Base-by-base conservation (phyloP, 2,329 filamentous ascomycete genomes). In the Bretziella fagacearum region DNA sequence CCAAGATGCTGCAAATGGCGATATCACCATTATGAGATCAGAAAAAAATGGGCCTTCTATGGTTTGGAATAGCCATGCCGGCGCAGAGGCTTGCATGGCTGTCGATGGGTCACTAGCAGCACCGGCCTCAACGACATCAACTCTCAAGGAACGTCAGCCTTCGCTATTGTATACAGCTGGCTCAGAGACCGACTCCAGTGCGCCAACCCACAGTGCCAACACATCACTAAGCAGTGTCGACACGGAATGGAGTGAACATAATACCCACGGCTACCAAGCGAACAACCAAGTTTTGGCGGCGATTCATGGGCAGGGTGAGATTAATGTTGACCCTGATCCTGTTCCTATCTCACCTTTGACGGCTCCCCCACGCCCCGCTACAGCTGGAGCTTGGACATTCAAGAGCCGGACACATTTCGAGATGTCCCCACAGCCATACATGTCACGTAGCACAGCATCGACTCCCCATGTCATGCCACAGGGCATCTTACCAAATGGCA, bases 191-290 rank as follows among this genome's bases (percentile, higher is more conserved):
- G 27, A 30, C n/a, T 7, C 3, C n/a, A 30, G 27, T 30, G 27
- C 23, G 48, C 49, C 5, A 8, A 17, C 11, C 3, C 33, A 36
- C 18, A 36, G 6, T 36, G 40, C 36, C 2, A 51, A 47, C 15
- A 46, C 47, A 17, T 53, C 54, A 2, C 50, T 55, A 32, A 48
- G 37, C 33, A 54, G 51, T 13, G 43, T 51, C 10, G 29, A 44
- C 25, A 35, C 30, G 6, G n/a, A 13, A 10, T 23, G 22, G 23
- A 13, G 17, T 22, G n/a, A n/a, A 20, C 6, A 3, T 7, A 7
- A 11, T 18, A 17, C 15, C 2, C 8, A 39, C 35, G 3, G 17
- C 11, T 39, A 39, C 13, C 35, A 15, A 8, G 35, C 15, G 15
- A 17, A 39, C 27, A 30, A 30, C 27, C 27, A 30, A 13, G 8